phyloP scores from a whole-genome alignment of 2,329 filamentous ascomycete species.

The Alternaria alternata region DNA sequence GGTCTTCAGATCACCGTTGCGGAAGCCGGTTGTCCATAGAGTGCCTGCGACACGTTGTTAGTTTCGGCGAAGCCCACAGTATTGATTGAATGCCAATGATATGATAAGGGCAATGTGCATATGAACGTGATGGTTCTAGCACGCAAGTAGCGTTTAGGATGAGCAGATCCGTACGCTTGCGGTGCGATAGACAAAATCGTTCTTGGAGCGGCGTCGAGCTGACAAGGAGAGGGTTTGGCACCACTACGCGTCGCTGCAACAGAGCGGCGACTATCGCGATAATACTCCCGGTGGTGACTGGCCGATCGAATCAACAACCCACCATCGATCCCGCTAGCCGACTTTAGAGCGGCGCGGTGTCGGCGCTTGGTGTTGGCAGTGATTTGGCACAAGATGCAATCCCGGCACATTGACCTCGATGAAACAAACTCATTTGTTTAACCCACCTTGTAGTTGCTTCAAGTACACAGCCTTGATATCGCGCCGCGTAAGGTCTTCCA shows the following conservation, averaged over 20 bases:
- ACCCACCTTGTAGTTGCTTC: slow-evolving; percentile 72
- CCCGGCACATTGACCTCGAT: slow-evolving; percentile 17
- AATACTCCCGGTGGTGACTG: slow-evolving; percentile 25
- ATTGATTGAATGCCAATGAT: background rate
- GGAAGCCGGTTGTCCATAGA: slow-evolving; percentile 79
- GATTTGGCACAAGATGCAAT: slow-evolving; percentile 3
- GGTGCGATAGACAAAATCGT: slow-evolving; percentile 1
- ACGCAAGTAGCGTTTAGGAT: slow-evolving; percentile 4
- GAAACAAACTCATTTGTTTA: slow-evolving; percentile 21
- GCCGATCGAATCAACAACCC: slow-evolving; percentile 31
- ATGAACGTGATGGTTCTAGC: slow-evolving; percentile 3
- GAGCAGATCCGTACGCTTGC: slow-evolving; percentile 17
- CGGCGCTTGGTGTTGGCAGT: slow-evolving; percentile 27
- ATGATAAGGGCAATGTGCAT: slow-evolving; percentile 16
- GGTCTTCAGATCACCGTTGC: slow-evolving; percentile 72
- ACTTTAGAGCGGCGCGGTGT: slow-evolving; percentile 32
- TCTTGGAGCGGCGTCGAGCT: slow-evolving; percentile 17
- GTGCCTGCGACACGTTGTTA: slow-evolving; percentile 59
- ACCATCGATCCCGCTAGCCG: slow-evolving; percentile 25
- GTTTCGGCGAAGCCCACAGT: slow-evolving; percentile 18
- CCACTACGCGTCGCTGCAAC: slow-evolving; percentile 24
- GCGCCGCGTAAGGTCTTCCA: slow-evolving; percentile 72
- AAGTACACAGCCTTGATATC: slow-evolving; percentile 81
- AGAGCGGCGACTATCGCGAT: slow-evolving; percentile 37
- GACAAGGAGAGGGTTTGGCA: slow-evolving; percentile 20